Evolutionary conservation across 2,329 filamentous ascomycete genomes (phyloP).

Genomic region (Fusarium dimerum): DNA sequence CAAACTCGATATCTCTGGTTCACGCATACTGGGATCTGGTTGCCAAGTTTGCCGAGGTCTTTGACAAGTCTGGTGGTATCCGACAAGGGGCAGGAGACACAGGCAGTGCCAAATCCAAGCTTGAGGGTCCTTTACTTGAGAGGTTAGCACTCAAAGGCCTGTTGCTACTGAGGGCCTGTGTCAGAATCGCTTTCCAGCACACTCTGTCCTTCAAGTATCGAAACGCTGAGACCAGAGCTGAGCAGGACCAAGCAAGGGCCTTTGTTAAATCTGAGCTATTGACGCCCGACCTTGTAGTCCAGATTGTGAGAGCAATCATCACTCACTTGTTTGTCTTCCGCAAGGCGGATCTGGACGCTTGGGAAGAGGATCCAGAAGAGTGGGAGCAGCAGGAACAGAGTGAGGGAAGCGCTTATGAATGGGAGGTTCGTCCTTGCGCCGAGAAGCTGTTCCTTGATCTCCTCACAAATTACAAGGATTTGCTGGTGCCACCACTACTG

Average conservation of each 20-base stretch:
- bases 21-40: conserved; percentile 85
- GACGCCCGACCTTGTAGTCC: conserved; percentile 72
- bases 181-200: conserved; percentile 82
- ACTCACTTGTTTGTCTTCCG: conserved; percentile 88
- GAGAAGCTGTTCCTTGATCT: conserved; percentile 94
- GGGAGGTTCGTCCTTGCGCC: conserved; percentile 86
- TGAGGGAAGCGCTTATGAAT: conserved; percentile 84
- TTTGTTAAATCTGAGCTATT: conserved; percentile 74
- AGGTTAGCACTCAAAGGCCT: conserved; percentile 82
- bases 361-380: conserved; percentile 92
- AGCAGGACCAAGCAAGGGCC: conserved; percentile 69
- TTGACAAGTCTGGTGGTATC: conserved; percentile 61
- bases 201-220: conserved; percentile 82
- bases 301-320: conserved; percentile 83
- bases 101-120: conserved; percentile 47
- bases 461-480: conserved; percentile 81
- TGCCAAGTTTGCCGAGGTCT: conserved; percentile 73
- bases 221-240: conserved; percentile 70
- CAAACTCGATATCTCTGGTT: conserved; percentile 75
- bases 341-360: conserved; percentile 80
- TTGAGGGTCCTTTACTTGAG: conserved; percentile 68
- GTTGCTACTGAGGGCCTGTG: conserved; percentile 76
- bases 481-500: conserved; percentile 77
- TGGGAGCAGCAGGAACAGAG: conserved; percentile 93
- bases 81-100: conserved; percentile 44